Evolutionary conservation across 1,139 yeast species (phyloP).

Genomic region (Candida dubliniensis): DNA sequence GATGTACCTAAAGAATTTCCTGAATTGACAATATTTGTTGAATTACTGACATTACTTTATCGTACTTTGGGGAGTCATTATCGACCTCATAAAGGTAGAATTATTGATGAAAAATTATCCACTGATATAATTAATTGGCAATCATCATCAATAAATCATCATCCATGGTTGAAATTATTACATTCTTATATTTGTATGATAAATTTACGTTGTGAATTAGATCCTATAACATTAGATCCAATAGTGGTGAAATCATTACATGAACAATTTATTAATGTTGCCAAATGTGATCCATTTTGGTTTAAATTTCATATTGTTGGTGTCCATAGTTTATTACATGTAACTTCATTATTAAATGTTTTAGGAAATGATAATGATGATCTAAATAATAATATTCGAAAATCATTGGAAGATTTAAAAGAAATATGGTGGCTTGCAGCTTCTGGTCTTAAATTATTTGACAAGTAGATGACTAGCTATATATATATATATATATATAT

Average conservation of each 20-base stretch:
- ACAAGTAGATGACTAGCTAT: neutral
- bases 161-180: constrained; percentile 16
- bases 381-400: neutral
- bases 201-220: constrained; percentile 24
- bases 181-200: constrained; percentile 20
- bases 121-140: constrained; percentile 18
- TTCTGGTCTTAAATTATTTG: constrained; percentile 5
- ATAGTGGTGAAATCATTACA: constrained; percentile 5
- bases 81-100: constrained; percentile 25
- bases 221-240: constrained; percentile 21
- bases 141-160: neutral
- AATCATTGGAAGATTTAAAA: constrained; percentile 15
- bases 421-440: constrained; percentile 22
- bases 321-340: constrained; percentile 26
- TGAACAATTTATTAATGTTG: neutral
- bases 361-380: neutral
- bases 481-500: too few relatives aligned
- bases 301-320: constrained; percentile 21
- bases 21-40: constrained; percentile 22
- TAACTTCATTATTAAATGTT: constrained; percentile 21
- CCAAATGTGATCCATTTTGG: constrained; percentile 5
- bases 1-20: constrained; percentile 20
- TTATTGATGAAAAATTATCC: constrained; percentile 16
- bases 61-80: constrained; percentile 21
- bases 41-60: constrained; percentile 20